A percentile compares a stretch with the other conserved stretches of the same genome.
Evolutionary conservation across 306 rosid species (phyloP).

Genomic region (Quillaja saponaria): DNA sequence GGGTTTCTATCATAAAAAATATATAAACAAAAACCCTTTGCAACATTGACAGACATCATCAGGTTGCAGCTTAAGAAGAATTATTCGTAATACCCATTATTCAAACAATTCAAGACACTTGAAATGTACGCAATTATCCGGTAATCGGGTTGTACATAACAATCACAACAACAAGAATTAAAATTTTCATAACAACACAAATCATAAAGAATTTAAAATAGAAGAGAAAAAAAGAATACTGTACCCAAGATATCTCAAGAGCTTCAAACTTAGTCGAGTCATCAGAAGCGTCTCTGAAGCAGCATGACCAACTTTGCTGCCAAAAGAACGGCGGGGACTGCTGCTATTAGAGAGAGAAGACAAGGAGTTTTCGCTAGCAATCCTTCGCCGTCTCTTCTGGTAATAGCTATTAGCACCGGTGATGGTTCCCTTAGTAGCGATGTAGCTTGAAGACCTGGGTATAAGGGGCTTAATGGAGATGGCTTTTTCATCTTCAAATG

Average conservation of each 20-base stretch:
- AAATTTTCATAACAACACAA: not conserved
- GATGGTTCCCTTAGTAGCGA: constrained; percentile 6
- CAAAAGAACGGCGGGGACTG: constrained; percentile 30
- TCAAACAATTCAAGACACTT: not conserved
- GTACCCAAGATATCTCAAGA: constrained; percentile 77
- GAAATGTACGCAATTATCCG: no score
- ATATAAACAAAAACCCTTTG: no score
- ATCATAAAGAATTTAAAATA: not conserved
- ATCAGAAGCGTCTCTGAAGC: constrained; percentile 63
- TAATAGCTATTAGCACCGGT: constrained; percentile 6
- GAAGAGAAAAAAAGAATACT: constrained; percentile 8
- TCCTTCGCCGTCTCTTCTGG: constrained; percentile 70
- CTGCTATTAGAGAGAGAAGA: constrained; percentile 22
- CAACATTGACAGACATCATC: no score
- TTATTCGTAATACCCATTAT: not conserved
- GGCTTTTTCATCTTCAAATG: constrained; percentile 38
- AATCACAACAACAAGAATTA: not conserved
- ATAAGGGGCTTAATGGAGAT: constrained; percentile 44
- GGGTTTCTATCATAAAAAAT: no score
- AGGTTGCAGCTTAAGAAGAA: no score
- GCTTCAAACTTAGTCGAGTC: constrained; percentile 63
- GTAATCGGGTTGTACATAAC: no score
- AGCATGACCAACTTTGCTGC: constrained; percentile 49
- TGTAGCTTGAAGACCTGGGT: constrained; percentile 53
- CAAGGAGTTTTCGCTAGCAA: constrained; percentile 56